Base-by-base conservation (phyloP, 176 grass and related monocot genomes). In the Musa itinerans region DNA sequence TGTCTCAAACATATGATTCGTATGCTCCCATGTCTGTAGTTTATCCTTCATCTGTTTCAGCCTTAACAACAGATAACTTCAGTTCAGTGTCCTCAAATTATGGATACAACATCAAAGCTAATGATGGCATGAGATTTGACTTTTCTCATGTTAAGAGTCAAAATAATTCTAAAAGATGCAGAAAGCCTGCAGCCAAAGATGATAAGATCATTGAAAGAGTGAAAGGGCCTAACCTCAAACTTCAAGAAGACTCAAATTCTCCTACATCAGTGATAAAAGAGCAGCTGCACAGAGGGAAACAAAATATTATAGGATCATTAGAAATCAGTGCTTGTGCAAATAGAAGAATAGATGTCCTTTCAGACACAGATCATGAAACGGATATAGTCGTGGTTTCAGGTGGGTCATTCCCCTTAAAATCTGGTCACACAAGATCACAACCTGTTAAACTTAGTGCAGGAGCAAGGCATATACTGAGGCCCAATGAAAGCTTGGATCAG, bases 381-480 rank as follows among this genome's bases (percentile, higher is more conserved):
- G 53, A 67, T 73, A n/a, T 15, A 1, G 11, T 50, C 8, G 9
- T 70, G 27, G 78, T 29, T 65, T 50, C 51, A 73, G 63, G 20
- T 53, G 69, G 11, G 14, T 70, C 10, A 48, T 71, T 29, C 10
- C 78, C 16, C 43, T 62, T 43, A 65, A 78, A 49, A 2, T 59
- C 26, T 63, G 15, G 72, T 71, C 81, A 83, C 68, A 74, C 67
- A 65, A 77, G 72, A 67, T 63, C 76, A 65, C 78, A 34, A 23
- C 57, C 43, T 80, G 76, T 88, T 34, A 81, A 65, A 69, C 54
- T 84, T 63, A 77, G 54, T 86, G 54, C 78, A 66, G 89, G 76
- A 84, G 75, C 78, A 74, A 84, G 82, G 69, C 63, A 74, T 74
- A 81, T 79, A 74, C 67, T 82, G 56, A 92, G 77, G 69, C 86